Evolutionary conservation across 345 rosid genomes (phyloP), one percentile per base, ranked within the genome.

Genomic region (Populus alba): DNA sequence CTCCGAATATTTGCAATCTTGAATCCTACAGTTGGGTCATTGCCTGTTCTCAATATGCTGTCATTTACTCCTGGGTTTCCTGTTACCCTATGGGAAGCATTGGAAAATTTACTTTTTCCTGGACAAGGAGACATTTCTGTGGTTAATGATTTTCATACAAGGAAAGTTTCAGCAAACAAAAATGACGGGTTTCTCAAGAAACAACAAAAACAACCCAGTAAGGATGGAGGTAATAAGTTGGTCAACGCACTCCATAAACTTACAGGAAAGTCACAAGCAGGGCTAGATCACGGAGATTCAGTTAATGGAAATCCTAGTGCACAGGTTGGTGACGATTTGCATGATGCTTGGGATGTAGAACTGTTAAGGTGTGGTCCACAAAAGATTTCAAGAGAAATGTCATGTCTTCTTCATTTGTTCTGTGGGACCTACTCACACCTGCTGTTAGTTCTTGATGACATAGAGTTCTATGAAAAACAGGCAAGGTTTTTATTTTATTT

Each of bases 381-480:
- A 75, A 90, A 91, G 63, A 81, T 92, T 75, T 86, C 97, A 73
- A 93, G 89, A 84, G 94, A 95, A 55, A 73, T 86, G 78, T 82
- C 88, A 66, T 93, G 90, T 80, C 84, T 93, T 72, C 97, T 95
- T 85, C 94, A 92, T 90, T 85, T 93, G 76, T 95, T 93, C 86
- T 93, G 94, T 86, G 94, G 96, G 35, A 79, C 91, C 77, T 95
- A 95, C 84, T 91, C 97, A 2, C 99, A 95, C 84, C 83, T 95
- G 84, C 92, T 95, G 61, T 85, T 95, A 79, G 95, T 95, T 81
- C 99, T 95, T 80, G 99, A 95, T 89, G 99, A 95, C 92, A 88
- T 93, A 76, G 97, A 95, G 82, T 95, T 95, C 85, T 95, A 93
- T 81, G 98, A 95, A 86, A 93, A 89, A 83, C 99, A 95, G 98